Evolutionary conservation across 768 basidiomycete genomes (phyloP), one percentile per base, ranked within the genome.

Genomic region (Exsudoporus frostii): DNA sequence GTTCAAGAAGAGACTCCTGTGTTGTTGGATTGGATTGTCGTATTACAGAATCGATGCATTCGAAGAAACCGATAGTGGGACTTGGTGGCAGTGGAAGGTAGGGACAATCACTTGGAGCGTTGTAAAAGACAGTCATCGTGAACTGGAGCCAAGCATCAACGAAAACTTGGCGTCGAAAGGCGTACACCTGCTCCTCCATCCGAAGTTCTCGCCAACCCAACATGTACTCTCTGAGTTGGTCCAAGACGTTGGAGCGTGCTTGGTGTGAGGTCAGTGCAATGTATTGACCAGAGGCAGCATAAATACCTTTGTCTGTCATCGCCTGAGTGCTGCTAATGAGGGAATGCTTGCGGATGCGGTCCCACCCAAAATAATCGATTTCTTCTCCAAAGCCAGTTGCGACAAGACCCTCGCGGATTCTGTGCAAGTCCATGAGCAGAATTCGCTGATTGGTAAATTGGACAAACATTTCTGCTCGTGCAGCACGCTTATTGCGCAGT

Each of bases 281-380:
- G 27, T 25, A 36, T 27, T 33, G 13, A 27, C 15, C 17, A 33
- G 32, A 44, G 24, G 27, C 19, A 40, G 20, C 15, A 37, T 32
- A 42, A 30, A 44, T 50, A 68, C 68, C 53, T 58, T 58, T 39
- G 22, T 56, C 56, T 24, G 69, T 61, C 19, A 68, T 38, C 39
- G 48, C 24, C 24, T 60, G 69, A 5, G 66, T 58, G 41, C 27
- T 62, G 39, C 54, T 65, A 39, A 71, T 69, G 30, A 67, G 48
- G 14, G 63, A 51, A 49, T 70, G 70, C 34, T 54, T 64, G 55
- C 65, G 57, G 17, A 69, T 62, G 22, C 65, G 70, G 22, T 67
- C 64, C 68, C 68, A 71, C 22, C 63, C 63, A 51, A 70, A 65
- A 57, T 60, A 37, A 38, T 65, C 58, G 4, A 69, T 63, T 39